Conservation (phyloP, 78 protist species). For the Neovahlkampfia damariscottae region DNA sequence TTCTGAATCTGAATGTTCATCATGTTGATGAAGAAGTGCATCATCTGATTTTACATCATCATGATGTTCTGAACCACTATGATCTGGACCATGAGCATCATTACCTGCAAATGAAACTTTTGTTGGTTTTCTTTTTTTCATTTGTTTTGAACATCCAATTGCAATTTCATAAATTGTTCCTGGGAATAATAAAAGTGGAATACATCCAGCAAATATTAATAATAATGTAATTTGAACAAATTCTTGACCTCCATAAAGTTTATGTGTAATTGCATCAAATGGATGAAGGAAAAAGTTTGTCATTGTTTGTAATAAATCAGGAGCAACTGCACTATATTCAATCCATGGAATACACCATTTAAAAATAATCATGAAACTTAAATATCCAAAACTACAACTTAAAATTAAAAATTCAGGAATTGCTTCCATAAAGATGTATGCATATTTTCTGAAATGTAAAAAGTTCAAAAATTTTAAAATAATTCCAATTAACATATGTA, state of each 20-base stretch:
- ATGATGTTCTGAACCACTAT: not conserved
- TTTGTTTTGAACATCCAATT: not conserved
- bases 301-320: constrained; percentile 45
- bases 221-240: constrained; percentile 7
- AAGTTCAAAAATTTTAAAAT: constrained; percentile 61
- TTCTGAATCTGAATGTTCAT: not conserved
- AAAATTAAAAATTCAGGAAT: constrained; percentile 92
- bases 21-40: not conserved
- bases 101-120: not conserved
- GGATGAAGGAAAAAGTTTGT: constrained; percentile 73
- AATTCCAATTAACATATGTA: constrained; percentile 91
- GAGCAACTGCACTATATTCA: constrained; percentile 18
- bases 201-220: not conserved
- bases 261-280: not conserved
- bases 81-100: not conserved
- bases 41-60: constrained; percentile 26
- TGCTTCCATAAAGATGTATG: constrained; percentile 59
- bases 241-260: not conserved
- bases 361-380: constrained; percentile 56
- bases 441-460: constrained; percentile 35
- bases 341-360: constrained; percentile 60
- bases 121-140: not conserved
- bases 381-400: constrained; percentile 92
- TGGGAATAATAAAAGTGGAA: constrained; percentile 19
- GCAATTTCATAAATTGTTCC: not conserved